Percentiles rank a stretch among this genome's conserved stretches.
These are phyloP conservation scores for Paramecium bursaria DNA, from an alignment of 73 alveolate genomes.

Conservation along the genomic window DNA sequence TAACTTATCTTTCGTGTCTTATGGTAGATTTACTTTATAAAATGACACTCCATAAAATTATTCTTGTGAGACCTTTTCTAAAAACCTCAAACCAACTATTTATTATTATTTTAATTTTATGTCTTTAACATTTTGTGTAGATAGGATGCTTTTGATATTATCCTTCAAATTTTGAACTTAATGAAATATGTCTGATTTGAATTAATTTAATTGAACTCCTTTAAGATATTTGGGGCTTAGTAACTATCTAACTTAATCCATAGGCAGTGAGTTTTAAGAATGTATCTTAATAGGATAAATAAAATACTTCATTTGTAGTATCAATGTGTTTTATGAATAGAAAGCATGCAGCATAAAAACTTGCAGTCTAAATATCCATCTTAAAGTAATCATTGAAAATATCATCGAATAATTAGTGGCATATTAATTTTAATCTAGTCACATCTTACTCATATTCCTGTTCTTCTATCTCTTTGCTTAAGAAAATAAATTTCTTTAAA, in stretches of 20 bases:
- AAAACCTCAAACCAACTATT: no score
- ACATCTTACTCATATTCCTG: conserved; percentile 8
- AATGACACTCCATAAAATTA: no score
- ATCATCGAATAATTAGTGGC: conserved; percentile 15
- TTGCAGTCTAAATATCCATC: background rate
- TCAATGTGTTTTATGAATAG: conserved; percentile 13
- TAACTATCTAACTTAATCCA: background rate
- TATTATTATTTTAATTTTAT: no score
- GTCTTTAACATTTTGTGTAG: no score
- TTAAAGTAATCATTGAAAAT: background rate
- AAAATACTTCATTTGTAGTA: background rate
- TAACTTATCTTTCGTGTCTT: no score
- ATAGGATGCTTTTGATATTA: no score
- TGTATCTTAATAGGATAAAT: background rate
- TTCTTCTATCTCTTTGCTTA: background rate
- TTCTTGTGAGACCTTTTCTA: no score
- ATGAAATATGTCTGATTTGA: no score
- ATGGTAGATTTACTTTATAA: no score
- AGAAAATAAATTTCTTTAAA: conserved; percentile 7
- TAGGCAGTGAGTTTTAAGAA: background rate
- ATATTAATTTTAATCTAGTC: background rate
- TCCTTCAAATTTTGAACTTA: no score
- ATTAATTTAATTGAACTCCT: no score
- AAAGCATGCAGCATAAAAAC: background rate
- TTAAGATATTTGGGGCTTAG: no score